Conservation (phyloP, 1,284 basidiomycete species). For the Volvariella volvacea region DNA sequence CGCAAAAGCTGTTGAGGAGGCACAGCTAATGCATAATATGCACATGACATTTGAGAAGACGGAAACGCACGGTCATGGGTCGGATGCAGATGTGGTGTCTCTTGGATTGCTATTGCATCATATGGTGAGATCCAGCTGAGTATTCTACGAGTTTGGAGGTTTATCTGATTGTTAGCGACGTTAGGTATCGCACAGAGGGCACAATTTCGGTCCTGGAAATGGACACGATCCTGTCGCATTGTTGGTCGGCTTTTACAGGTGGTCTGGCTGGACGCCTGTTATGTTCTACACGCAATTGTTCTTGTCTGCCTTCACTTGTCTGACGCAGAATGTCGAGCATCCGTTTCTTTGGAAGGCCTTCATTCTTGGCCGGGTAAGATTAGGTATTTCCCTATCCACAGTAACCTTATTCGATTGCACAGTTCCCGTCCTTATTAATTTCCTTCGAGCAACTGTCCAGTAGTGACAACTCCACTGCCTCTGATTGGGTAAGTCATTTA, state of each 20-base stretch:
- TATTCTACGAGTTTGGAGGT: neutral
- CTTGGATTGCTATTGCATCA: conserved; percentile 54
- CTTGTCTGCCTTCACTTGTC: conserved; percentile 50
- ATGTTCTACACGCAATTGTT: conserved; percentile 67
- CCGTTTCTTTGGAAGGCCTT: conserved; percentile 59
- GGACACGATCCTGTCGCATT: conserved; percentile 45
- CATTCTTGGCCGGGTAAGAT: conserved; percentile 59
- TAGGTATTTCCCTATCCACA: conserved; percentile 6
- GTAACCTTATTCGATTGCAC: conserved; percentile 4
- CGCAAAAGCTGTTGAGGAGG: conserved; percentile 55
- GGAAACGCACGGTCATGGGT: conserved; percentile 46
- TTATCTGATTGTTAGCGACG: conserved; percentile 7
- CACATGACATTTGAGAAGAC: conserved; percentile 53
- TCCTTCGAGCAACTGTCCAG: conserved; percentile 48
- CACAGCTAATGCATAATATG: conserved; percentile 59
- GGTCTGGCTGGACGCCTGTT: conserved; percentile 58
- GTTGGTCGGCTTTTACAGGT: conserved; percentile 52
- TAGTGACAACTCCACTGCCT: conserved; percentile 37
- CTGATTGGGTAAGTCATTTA: conserved; percentile 47
- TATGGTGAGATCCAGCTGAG: conserved; percentile 35
- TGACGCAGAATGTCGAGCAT: conserved; percentile 44
- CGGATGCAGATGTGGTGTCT: conserved; percentile 57
- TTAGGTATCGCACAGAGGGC: conserved; percentile 52
- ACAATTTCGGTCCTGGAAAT: conserved; percentile 59
- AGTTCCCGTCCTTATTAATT: conserved; percentile 58